These are phyloP conservation scores for Tetraselmis chui DNA, from an alignment of 139 green algal genomes.

Conservation along the genomic window DNA sequence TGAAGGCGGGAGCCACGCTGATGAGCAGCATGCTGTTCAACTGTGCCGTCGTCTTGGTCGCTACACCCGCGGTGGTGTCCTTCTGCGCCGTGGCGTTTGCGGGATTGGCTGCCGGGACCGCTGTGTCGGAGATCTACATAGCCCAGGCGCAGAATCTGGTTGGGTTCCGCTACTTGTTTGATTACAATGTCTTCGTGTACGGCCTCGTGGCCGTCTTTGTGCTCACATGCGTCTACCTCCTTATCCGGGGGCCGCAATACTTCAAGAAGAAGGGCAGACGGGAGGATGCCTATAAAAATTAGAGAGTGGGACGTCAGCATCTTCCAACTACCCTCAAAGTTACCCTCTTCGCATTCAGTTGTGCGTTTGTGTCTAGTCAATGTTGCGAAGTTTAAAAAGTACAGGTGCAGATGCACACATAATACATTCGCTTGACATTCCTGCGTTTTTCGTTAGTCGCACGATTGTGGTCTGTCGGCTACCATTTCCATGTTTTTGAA, in stretches of 20 bases:
- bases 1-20: slow-evolving; percentile 72
- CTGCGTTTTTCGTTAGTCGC: too few species aligned
- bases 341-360: too few species aligned
- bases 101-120: neutral
- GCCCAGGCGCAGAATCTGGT: neutral
- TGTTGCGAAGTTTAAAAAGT: too few species aligned
- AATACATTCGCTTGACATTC: too few species aligned
- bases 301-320: too few species aligned
- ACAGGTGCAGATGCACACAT: too few species aligned
- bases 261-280: neutral
- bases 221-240: neutral
- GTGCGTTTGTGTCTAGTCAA: too few species aligned
- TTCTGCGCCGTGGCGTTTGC: slow-evolving; percentile 70
- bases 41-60: slow-evolving; percentile 81
- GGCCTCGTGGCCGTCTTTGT: neutral
- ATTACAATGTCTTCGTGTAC: neutral
- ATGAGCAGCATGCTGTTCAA: slow-evolving; percentile 97
- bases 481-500: neutral
- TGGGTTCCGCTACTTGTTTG: neutral
- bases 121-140: neutral
- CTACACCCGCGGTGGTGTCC: slow-evolving; percentile 79
- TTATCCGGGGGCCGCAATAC: neutral
- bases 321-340: too few species aligned
- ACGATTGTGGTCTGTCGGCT: neutral
- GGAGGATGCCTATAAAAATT: neutral